phyloP scores from a whole-genome alignment of 2,329 filamentous ascomycete genomes.

The Cadophora sp. region DNA sequence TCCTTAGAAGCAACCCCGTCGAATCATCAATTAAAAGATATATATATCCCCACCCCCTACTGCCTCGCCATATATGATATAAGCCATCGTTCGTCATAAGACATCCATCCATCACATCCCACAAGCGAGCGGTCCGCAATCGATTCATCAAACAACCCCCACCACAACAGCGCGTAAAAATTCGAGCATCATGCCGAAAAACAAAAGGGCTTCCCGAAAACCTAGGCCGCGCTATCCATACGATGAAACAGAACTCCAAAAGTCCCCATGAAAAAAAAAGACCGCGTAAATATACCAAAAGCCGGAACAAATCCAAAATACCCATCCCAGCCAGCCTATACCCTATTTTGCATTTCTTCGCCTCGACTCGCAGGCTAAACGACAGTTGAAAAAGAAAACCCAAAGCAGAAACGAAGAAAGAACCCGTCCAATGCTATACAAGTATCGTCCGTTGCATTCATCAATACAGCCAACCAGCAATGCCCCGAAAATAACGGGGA shows the following conservation, averaged over 20 bases:
- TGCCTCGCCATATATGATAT: neutral
- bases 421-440: neutral
- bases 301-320: neutral
- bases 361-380: neutral
- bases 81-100: conserved; percentile 7
- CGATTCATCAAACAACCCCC: neutral
- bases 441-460: neutral
- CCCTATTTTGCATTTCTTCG: neutral
- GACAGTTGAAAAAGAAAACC: neutral
- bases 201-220: neutral
- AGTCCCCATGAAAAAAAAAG: neutral
- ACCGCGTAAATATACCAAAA: conserved; percentile 5
- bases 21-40: neutral
- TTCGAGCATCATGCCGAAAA: neutral
- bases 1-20: too few relatives aligned
- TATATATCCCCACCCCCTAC: neutral
- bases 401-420: neutral
- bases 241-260: neutral
- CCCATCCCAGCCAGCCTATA: neutral
- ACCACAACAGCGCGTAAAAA: too few relatives aligned
- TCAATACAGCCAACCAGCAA: conserved; percentile 9
- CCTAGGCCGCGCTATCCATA: neutral
- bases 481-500: neutral
- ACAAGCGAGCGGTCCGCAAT: neutral
- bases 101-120: neutral